phyloP scores from a whole-genome alignment of 2,329 filamentous ascomycete species.

The Geosmithia flava region DNA sequence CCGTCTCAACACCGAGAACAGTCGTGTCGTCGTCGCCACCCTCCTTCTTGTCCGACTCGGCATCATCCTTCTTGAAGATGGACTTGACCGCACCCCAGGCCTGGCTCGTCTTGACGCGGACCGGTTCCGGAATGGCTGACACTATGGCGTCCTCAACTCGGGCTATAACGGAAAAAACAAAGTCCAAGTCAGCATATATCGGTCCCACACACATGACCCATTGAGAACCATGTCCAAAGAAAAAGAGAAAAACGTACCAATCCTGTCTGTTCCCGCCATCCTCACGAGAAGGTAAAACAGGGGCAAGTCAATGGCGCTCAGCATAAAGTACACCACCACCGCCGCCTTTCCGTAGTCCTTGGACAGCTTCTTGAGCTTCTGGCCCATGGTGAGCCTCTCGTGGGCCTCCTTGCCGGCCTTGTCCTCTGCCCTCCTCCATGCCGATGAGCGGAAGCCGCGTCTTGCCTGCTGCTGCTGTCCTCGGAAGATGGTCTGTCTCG shows the following conservation, averaged over 20 bases:
- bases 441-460: constrained; percentile 21
- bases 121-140: constrained; percentile 42
- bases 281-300: constrained; percentile 88
- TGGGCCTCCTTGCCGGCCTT: constrained; percentile 10
- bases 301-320: constrained; percentile 84
- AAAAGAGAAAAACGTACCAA: constrained; percentile 55
- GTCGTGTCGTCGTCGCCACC: constrained; percentile 35
- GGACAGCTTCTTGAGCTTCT: constrained; percentile 69
- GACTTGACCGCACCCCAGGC: constrained; percentile 24
- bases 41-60: constrained; percentile 1
- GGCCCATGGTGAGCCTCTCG: constrained; percentile 42
- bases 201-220: neutral
- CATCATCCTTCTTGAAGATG: constrained; percentile 12
- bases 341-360: constrained; percentile 92
- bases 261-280: constrained; percentile 70
- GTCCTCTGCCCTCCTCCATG: constrained; percentile 14
- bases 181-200: neutral
- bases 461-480: constrained; percentile 4
- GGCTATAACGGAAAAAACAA: constrained; percentile 1
- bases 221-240: neutral
- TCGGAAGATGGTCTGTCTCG: constrained; percentile 1
- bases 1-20: constrained; percentile 50
- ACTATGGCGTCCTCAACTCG: constrained; percentile 59
- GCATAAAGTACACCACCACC: constrained; percentile 73
- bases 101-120: constrained; percentile 39